Percentiles rank a stretch among this genome's conserved stretches.
These are phyloP conservation scores for Phylloporus scabripes DNA, from an alignment of 768 basidiomycete genomes.

Conservation along the genomic window DNA sequence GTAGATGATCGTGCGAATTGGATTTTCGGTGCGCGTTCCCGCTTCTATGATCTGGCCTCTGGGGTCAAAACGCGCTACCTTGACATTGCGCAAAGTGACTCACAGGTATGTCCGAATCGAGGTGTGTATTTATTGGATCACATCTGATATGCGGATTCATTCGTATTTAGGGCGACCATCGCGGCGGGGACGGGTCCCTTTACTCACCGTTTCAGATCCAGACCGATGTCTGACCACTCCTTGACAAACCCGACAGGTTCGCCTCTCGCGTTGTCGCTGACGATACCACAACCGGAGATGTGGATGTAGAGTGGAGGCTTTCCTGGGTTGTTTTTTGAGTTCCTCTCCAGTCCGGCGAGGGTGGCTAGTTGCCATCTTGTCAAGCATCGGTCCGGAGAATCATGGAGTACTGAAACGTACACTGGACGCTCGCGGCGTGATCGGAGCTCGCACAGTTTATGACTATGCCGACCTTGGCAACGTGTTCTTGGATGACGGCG, in stretches of 20 bases:
- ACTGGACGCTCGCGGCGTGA: constrained; percentile 30
- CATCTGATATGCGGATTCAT: constrained; percentile 17
- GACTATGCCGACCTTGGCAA: constrained; percentile 33
- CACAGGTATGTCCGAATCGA: constrained; percentile 31
- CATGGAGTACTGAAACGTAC: constrained; percentile 17
- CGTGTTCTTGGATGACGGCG: constrained; percentile 32
- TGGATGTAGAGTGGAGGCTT: constrained; percentile 42
- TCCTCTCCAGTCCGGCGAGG: constrained; percentile 35
- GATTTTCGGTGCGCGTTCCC: constrained; percentile 35
- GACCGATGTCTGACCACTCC: constrained; percentile 35
- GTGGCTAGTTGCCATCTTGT: constrained; percentile 26
- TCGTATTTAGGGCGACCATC: neutral
- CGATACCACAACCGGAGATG: constrained; percentile 37
- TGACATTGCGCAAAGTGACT: neutral
- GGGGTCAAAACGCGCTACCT: neutral
- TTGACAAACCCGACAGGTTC: constrained; percentile 31
- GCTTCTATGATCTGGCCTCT: constrained; percentile 33
- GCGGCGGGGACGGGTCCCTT: neutral
- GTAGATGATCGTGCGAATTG: constrained; percentile 40
- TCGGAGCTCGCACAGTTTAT: constrained; percentile 41
- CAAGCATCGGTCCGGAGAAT: neutral
- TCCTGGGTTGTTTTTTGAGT: constrained; percentile 31
- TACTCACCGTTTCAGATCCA: constrained; percentile 29
- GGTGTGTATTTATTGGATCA: constrained; percentile 27
- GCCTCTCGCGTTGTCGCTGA: constrained; percentile 38